phyloP scores from a whole-genome alignment of 2,329 filamentous ascomycete species.

The Neurospora crassa region DNA sequence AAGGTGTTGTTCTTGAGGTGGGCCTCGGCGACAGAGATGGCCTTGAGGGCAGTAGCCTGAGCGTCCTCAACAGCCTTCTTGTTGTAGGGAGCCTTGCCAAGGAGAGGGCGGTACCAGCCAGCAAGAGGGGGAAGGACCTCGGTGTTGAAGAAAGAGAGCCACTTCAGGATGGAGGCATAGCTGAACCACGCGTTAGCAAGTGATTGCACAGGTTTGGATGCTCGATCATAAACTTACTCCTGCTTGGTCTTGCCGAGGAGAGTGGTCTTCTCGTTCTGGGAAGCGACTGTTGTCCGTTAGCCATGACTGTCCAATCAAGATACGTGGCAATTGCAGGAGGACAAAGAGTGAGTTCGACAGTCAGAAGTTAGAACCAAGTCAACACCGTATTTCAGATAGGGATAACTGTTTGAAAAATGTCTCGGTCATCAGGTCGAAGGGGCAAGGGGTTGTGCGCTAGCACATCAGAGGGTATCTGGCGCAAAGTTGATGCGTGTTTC shows the following conservation, averaged over 20 bases:
- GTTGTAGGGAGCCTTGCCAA: slow-evolving; percentile 82
- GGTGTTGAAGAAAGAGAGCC: slow-evolving; percentile 93
- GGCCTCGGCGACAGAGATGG: slow-evolving; percentile 65
- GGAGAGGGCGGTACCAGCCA: slow-evolving; percentile 77
- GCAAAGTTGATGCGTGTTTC: slow-evolving; percentile 4
- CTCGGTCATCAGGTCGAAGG: slow-evolving; percentile 56
- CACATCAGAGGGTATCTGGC: slow-evolving; percentile 8
- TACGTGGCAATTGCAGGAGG: slow-evolving; percentile 22
- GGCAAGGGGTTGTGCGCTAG: slow-evolving; percentile 6
- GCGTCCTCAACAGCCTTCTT: slow-evolving; percentile 90
- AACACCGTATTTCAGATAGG: slow-evolving; percentile 93
- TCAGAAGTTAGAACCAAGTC: slow-evolving; percentile 86
- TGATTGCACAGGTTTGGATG: not conserved
- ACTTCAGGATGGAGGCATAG: slow-evolving; percentile 94
- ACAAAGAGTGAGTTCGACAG: slow-evolving; percentile 22
- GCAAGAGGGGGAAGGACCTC: slow-evolving; percentile 69
- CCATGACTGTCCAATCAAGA: slow-evolving; percentile 2
- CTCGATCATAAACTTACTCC: slow-evolving; percentile 52
- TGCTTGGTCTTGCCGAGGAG: slow-evolving; percentile 99
- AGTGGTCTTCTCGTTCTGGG: slow-evolving; percentile 99
- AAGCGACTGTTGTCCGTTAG: slow-evolving; percentile 61
- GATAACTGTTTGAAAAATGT: slow-evolving; percentile 83
- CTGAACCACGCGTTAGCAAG: slow-evolving; percentile 25
- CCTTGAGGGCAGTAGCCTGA: slow-evolving; percentile 58
- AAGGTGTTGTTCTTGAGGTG: slow-evolving; percentile 90